A percentile compares a stretch with the other conserved stretches of the same genome.
These are phyloP conservation scores for Dactylonectria macrodidyma DNA, from an alignment of 2,329 filamentous ascomycete genomes.

Conservation along the genomic window DNA sequence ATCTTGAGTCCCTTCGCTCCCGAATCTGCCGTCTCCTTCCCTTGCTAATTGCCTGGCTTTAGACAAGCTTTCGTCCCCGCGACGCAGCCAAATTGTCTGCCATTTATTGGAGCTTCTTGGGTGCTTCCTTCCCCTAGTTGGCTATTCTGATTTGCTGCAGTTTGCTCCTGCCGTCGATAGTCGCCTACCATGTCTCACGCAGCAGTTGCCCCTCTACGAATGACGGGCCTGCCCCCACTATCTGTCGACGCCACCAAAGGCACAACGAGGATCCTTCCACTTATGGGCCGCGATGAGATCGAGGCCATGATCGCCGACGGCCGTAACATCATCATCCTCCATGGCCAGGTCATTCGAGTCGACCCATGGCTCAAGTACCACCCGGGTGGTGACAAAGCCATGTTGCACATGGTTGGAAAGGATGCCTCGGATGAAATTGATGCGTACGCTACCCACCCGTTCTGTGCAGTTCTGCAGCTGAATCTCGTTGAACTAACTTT, in stretches of 20 bases:
- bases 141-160: neutral
- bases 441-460: slow-evolving; percentile 71
- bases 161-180: neutral
- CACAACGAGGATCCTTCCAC: slow-evolving; percentile 49
- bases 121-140: neutral
- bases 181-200: slow-evolving; percentile 3
- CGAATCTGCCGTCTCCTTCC: neutral
- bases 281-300: slow-evolving; percentile 56
- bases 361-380: slow-evolving; percentile 93
- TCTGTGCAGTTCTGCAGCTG: neutral
- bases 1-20: slow-evolving; percentile 12
- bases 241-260: slow-evolving; percentile 30
- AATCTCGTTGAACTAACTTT: slow-evolving; percentile 28
- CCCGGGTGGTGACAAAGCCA: slow-evolving; percentile 91
- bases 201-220: slow-evolving; percentile 26
- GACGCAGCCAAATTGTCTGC: slow-evolving; percentile 21
- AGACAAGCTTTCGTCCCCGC: neutral
- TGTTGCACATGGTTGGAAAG: slow-evolving; percentile 92
- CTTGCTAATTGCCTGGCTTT: neutral
- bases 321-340: slow-evolving; percentile 83
- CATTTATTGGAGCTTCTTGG: no score
- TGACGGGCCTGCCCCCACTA: slow-evolving; percentile 43
- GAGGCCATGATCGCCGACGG: slow-evolving; percentile 89
- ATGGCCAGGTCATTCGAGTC: slow-evolving; percentile 86
- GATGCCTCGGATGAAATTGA: slow-evolving; percentile 96